Conservation (phyloP, 345 rosid species). For the Draba incana region DNA sequence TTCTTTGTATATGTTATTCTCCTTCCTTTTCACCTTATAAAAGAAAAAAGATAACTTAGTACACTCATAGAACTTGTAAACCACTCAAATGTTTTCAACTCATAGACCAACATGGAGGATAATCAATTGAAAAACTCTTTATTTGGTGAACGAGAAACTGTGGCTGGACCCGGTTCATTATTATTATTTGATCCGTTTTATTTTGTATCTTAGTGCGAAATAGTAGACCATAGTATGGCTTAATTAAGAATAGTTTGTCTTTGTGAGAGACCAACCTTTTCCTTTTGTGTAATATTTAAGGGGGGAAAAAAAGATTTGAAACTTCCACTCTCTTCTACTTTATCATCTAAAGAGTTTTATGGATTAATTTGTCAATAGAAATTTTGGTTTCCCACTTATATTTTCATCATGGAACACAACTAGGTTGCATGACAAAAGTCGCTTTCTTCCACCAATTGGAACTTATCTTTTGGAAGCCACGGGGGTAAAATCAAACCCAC, state of each 20-base stretch:
- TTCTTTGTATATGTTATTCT: not conserved
- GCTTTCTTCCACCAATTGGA: constrained; percentile 26
- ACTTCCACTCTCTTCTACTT: constrained; percentile 26
- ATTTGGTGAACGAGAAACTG: not conserved
- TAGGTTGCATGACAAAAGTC: constrained; percentile 37
- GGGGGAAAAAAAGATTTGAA: not conserved
- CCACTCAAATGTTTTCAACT: not conserved
- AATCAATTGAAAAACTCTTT: not conserved
- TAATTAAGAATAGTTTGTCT: constrained; percentile 5
- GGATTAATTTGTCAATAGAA: constrained; percentile 20
- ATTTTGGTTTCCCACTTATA: constrained; percentile 38
- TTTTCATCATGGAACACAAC: constrained; percentile 27
- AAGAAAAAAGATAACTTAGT: no score
- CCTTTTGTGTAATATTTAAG: constrained; percentile 1
- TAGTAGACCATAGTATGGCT: constrained; percentile 5
- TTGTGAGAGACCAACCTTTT: constrained; percentile 16
- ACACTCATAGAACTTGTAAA: not conserved
- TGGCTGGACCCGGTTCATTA: not conserved
- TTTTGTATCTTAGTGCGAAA: not conserved
- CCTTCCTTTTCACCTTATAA: not conserved
- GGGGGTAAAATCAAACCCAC: constrained; percentile 35
- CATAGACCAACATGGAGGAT: not conserved
- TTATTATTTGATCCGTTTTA: not conserved
- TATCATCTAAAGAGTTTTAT: constrained; percentile 19
- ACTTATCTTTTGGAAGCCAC: constrained; percentile 33